Evolutionary conservation across 768 basidiomycete species (phyloP), one percentile per base, ranked within the genome.

Genomic region (Atractiella rhizophila): DNA sequence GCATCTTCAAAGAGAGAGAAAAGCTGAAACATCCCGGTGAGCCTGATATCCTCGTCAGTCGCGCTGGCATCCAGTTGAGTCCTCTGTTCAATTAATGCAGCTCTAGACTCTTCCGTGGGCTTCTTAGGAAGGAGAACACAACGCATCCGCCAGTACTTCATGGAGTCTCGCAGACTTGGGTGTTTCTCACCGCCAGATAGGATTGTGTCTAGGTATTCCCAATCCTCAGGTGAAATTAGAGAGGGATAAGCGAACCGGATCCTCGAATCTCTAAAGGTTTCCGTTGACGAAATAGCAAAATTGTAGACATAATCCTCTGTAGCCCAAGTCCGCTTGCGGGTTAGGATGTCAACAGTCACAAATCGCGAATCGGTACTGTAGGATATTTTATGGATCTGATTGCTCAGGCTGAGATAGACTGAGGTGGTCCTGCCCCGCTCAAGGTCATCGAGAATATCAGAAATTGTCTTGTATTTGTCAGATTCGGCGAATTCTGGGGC

Each of bases 131-230:
- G 77, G 16, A 98, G 72, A 20, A 96, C 67, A 56, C 91, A 91
- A 18, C 86, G 67, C 0, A 85, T 94, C 11, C 86, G 68, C 81
- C 88, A 91, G 52, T 88, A 88, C 34, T 79, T 71, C 25, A 86
- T 63, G 2, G 76, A 74, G 18, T n/a, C n/a, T n/a, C 45, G 82
- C 78, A 51, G 70, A 71, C 55, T 78, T 73, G 37, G 75, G 66
- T 45, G 73, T 70, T 52, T 82, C 76, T 50, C 82, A 77, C 1
- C 78, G 1, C 53, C 53, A 1, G 53, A 50, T n/a, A 51, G 35
- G 24, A 54, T 37, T 41, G 52, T 28, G 55, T 60, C 56, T 50
- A 54, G 24, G 51, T 59, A 44, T 45, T 56, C 39, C 52, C 53
- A 46, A 42, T 56, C 48, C 51, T 48, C 32, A 40, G 53, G 50